A percentile compares a stretch with the other conserved stretches of the same genome.
Conservation (phyloP, 768 basidiomycete genomes). For the Suillus subluteus region DNA sequence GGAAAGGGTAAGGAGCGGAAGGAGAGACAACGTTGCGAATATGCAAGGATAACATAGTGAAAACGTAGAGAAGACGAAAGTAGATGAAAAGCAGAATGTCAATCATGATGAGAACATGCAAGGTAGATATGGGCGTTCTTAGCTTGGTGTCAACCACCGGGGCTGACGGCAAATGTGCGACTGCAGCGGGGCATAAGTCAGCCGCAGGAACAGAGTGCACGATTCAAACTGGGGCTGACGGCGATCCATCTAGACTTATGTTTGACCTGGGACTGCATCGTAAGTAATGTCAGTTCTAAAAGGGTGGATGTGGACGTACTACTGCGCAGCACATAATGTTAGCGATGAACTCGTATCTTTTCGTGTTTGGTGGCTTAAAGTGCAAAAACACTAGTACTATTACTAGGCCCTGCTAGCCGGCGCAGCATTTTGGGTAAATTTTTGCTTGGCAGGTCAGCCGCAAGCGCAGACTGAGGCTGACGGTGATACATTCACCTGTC, state of each 20-base stretch:
- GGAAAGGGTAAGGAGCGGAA: conserved; percentile 31
- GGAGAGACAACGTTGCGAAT: conserved; percentile 16
- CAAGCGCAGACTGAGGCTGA: no score
- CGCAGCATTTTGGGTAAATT: no score
- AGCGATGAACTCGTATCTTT: no score
- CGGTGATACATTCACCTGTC: no score
- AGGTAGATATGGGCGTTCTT: neutral
- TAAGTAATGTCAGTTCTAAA: neutral
- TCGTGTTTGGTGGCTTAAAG: no score
- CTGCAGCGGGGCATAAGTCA: neutral
- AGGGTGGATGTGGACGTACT: neutral
- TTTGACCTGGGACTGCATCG: neutral
- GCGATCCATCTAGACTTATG: neutral
- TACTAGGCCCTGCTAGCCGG: no score
- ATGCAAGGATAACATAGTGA: conserved; percentile 9
- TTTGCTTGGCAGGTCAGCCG: no score
- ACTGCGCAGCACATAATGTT: neutral
- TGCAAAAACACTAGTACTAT: no score
- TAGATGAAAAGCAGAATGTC: neutral
- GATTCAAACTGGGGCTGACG: neutral
- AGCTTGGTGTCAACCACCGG: conserved; percentile 3
- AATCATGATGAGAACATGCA: neutral
- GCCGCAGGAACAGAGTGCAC: conserved; percentile 6
- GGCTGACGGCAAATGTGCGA: neutral
- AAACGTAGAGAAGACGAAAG: neutral